A percentile compares a stretch with the other conserved stretches of the same genome.
Evolutionary conservation across 495 filamentous ascomycete species (phyloP).

Genomic region (Penicillium pancosmium): DNA sequence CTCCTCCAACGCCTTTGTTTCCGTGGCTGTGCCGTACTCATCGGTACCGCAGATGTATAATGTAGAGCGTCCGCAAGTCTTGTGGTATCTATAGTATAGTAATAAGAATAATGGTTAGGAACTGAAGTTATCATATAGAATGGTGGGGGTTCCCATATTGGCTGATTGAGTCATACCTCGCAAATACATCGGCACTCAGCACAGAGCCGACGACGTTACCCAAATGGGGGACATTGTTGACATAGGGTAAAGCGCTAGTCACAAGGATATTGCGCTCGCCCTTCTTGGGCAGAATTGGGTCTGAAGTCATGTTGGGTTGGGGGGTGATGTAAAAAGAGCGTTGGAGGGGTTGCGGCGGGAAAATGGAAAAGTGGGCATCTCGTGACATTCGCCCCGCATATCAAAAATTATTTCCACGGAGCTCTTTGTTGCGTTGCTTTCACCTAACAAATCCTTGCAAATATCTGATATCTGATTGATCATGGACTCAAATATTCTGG

Average conservation of each 20-base stretch:
- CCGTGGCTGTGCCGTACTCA: slow-evolving; percentile 87
- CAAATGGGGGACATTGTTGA: slow-evolving; percentile 95
- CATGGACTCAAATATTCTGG: slow-evolving; percentile 63
- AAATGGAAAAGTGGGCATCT: slow-evolving; percentile 35
- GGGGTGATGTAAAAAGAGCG: slow-evolving; percentile 22
- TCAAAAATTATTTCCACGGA: slow-evolving; percentile 12
- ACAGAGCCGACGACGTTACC: slow-evolving; percentile 94
- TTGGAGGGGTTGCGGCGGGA: slow-evolving; percentile 35
- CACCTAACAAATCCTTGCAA: slow-evolving; percentile 5
- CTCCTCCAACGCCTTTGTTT: slow-evolving; percentile 74
- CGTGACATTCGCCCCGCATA: slow-evolving; percentile 35
- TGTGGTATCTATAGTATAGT: slow-evolving; percentile 62
- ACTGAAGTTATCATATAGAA: neutral
- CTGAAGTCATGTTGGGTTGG: slow-evolving; percentile 34
- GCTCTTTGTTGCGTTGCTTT: slow-evolving; percentile 8
- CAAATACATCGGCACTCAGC: slow-evolving; percentile 79
- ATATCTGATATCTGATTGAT: neutral
- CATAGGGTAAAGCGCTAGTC: slow-evolving; percentile 71
- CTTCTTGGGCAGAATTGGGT: slow-evolving; percentile 44
- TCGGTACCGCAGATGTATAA: slow-evolving; percentile 62
- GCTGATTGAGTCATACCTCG: slow-evolving; percentile 50
- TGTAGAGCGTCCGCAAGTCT: slow-evolving; percentile 66
- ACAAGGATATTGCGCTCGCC: slow-evolving; percentile 55
- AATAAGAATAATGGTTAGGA: slow-evolving; percentile 16
- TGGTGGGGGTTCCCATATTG: slow-evolving; percentile 3